phyloP scores from a whole-genome alignment of 2,329 filamentous ascomycete genomes.

The Decorospora gaudefroyi region DNA sequence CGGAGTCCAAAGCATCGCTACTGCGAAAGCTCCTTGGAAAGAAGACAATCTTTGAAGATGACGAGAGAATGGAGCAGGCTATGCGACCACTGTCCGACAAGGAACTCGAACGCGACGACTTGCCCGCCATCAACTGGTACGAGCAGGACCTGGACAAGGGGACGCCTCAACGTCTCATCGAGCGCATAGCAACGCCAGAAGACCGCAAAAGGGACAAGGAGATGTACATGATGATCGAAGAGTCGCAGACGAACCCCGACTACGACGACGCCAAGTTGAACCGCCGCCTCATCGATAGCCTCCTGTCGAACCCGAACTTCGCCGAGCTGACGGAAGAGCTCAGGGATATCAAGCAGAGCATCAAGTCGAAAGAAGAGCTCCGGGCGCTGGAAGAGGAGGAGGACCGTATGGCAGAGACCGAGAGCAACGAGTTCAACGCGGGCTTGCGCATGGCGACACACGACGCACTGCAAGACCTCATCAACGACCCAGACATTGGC shows the following conservation, averaged over 20 bases:
- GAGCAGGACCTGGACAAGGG: constrained; percentile 37
- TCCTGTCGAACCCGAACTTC: constrained; percentile 40
- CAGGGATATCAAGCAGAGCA: constrained; percentile 31
- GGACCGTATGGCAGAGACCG: constrained; percentile 18
- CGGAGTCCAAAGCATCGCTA: constrained; percentile 1
- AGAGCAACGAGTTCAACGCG: constrained; percentile 23
- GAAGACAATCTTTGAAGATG: constrained; percentile 9
- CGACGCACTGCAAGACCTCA: constrained; percentile 30
- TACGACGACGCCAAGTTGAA: constrained; percentile 38
- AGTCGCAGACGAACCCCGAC: constrained; percentile 31
- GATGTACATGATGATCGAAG: constrained; percentile 31
- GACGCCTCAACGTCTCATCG: constrained; percentile 29
- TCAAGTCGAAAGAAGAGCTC: constrained; percentile 27
- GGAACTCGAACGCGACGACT: constrained; percentile 27
- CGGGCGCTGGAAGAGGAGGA: constrained; percentile 15
- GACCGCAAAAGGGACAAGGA: constrained; percentile 31
- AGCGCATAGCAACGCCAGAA: constrained; percentile 30
- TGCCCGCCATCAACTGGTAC: constrained; percentile 34
- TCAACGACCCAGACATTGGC: constrained; percentile 37
- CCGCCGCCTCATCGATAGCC: constrained; percentile 31
- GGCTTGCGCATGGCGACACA: constrained; percentile 25
- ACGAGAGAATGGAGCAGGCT: constrained; percentile 11
- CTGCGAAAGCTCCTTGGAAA: constrained; percentile 5
- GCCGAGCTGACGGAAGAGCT: constrained; percentile 35
- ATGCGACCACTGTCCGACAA: constrained; percentile 25